phyloP scores from a whole-genome alignment of 73 alveolate genomes.

The Symbiodinium natans region DNA sequence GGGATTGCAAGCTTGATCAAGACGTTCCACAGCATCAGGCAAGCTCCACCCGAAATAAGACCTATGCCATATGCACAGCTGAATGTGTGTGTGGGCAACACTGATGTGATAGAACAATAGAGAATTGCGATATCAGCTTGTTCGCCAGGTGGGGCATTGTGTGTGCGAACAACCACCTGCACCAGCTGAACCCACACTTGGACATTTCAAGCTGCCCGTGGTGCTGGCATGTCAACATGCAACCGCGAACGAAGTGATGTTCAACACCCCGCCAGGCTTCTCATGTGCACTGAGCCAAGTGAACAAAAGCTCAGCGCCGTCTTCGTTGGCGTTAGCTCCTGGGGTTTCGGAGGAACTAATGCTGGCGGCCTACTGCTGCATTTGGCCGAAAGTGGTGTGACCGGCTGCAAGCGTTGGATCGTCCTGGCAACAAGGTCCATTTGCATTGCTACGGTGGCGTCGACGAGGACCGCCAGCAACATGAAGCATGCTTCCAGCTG shows the following conservation, averaged over 20 bases:
- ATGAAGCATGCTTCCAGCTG: neutral
- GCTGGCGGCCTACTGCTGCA: neutral
- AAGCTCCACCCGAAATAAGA: neutral
- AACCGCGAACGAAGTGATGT: neutral
- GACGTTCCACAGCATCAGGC: constrained; percentile 91
- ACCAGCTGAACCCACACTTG: constrained; percentile 88
- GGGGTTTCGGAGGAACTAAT: constrained; percentile 92
- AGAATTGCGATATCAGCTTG: neutral
- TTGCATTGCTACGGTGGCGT: constrained; percentile 89
- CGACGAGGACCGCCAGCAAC: constrained; percentile 1
- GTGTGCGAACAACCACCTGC: constrained; percentile 86
- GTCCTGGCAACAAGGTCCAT: constrained; percentile 34
- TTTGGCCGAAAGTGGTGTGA: too few species aligned
- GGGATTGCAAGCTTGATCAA: constrained; percentile 84
- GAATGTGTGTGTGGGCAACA: neutral
- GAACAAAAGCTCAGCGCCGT: constrained; percentile 80
- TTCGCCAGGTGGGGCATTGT: constrained; percentile 88
- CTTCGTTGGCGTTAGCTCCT: constrained; percentile 71
- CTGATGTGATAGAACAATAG: neutral
- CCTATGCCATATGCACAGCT: neutral
- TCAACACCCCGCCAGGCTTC: constrained; percentile 10
- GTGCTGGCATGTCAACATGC: neutral
- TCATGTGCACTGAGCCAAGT: constrained; percentile 85
- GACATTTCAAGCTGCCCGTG: constrained; percentile 70
- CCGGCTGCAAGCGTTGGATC: too few species aligned